Base-by-base conservation (phyloP, 345 rosid genomes). In the Melastoma malabathricum region DNA sequence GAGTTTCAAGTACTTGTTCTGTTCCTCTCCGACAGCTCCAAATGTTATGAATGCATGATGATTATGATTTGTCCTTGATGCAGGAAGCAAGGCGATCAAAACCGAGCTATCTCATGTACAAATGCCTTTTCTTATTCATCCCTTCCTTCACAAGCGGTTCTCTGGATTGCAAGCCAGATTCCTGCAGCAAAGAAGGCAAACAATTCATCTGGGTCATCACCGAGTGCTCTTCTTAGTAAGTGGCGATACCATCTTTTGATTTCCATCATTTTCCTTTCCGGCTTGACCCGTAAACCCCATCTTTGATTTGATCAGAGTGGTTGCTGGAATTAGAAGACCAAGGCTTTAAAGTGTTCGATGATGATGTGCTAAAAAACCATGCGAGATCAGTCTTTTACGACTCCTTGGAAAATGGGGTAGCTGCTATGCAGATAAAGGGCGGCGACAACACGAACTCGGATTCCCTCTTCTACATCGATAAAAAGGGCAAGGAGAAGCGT, bases 161-260 rank as follows among this genome's bases (percentile, higher is more conserved):
- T 64, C 61, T 54, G 61, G 62, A 46, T 59, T 13, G 43, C 64
- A 20, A 59, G 59, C 66, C 68, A 52, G 62, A 55, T 61, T 51
- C 64, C 70, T 43, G 19, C 41, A 18, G 73, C 62, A 41, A 74
- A 68, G 14, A 65, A 63, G 55, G 64, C 66, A 14, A 55, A 51
- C 44, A 15, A 46, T 56, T 56, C 64, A 18, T 31, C 20, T 7
- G 68, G 61, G 56, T 72, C 76, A 34, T 73, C 82, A 5, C 80
- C 86, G 48, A 73, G 50, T 63, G 70, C 75, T 54, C 72, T 79
- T 31, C 52, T 71, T 51, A 66, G 86, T 79, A 62, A 69, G 77
- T 46, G 27, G n/a, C 46, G 55, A n/a, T 27, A 31, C 9, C 17
- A 18, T 44, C 6, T 14, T 53, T 46, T 12, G 25, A 16, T 16